Evolutionary conservation across 208 protist species (phyloP).

Genomic region (Leishmania lainsoni): DNA sequence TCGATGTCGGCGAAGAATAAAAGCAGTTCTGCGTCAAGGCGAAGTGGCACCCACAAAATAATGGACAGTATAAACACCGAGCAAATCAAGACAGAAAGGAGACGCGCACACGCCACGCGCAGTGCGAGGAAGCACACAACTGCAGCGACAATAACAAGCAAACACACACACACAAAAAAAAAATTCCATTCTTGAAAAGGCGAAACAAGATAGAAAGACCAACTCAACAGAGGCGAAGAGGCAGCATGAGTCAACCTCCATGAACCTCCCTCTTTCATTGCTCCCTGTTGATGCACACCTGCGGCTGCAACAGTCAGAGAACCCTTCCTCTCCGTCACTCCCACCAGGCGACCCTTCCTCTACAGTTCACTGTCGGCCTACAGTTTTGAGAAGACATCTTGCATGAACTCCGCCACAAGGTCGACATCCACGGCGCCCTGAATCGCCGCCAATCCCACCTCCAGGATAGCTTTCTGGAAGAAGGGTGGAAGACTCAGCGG

Average conservation of each 20-base stretch:
- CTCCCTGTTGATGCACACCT: background rate
- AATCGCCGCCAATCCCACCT: constrained; percentile 22
- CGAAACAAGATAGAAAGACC: background rate
- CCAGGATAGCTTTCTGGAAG: constrained; percentile 30
- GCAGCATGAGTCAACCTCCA: background rate
- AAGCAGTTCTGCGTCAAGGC: background rate
- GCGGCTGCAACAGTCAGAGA: background rate
- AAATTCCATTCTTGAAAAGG: too few species aligned
- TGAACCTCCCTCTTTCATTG: background rate
- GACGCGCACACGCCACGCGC: background rate
- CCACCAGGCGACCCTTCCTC: background rate
- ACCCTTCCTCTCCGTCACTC: background rate
- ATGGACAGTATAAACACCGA: background rate
- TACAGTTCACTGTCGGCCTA: background rate
- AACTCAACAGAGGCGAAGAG: background rate
- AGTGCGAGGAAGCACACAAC: background rate
- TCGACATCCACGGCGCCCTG: constrained; percentile 34
- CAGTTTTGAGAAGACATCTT: background rate
- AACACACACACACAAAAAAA: background rate
- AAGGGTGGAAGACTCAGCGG: constrained; percentile 30
- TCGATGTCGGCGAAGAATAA: background rate
- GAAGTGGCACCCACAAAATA: background rate
- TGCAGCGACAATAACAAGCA: background rate
- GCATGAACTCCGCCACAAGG: constrained; percentile 4
- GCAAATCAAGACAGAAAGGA: background rate